Evolutionary conservation across 805 yeast species (phyloP), one percentile per base, ranked within the genome.

Genomic region (Clavispora vitiphila): DNA sequence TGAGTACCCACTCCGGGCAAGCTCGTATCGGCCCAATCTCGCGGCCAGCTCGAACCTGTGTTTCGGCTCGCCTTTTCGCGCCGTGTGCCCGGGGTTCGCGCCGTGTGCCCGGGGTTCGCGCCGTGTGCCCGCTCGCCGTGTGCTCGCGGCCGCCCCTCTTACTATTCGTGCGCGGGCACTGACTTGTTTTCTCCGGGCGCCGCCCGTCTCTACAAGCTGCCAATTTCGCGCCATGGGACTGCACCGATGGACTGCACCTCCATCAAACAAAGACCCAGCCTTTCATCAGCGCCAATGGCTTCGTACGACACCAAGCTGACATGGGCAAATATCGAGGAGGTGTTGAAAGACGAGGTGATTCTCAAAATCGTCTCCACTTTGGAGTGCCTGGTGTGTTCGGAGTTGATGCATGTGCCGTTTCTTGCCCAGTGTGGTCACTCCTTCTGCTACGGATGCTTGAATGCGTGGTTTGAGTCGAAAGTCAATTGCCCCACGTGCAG

Each of bases 401-500:
- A 84, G 39, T 61, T 75, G 38, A 78, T 84, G 83, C 74, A 70
- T 47, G 73, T 74, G 2, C 91, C 93, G 2, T 77, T 80, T 51
- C 65, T 77, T 51, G 67, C 80, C 0, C 58, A 67, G 10, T 85
- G 93, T 63, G 91, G 91, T 2, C 93, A 85, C 56, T 76, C 83
- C 23, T 83, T 78, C 51, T 85, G 91, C 59, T 84, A 84, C 55
- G 74, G 65, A 18, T 66, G 91, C 56, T 56, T 83, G n/a, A 62
- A 67, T 15, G 69, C 72, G 19, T 84, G 93, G 91, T 74, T 83
- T 35, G 64, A 64, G 12, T 71, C 64, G 32, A 76, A 74, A 42
- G 62, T 72, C 39, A 69, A 77, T n/a, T 84, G 93, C 58, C 91
- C 93, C 0, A 66, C 81, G 7, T 84, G 91, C 52, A 69, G 91